Base-by-base conservation (phyloP, 2,329 filamentous ascomycete genomes). In the Pyrenophora tritici-repentis region DNA sequence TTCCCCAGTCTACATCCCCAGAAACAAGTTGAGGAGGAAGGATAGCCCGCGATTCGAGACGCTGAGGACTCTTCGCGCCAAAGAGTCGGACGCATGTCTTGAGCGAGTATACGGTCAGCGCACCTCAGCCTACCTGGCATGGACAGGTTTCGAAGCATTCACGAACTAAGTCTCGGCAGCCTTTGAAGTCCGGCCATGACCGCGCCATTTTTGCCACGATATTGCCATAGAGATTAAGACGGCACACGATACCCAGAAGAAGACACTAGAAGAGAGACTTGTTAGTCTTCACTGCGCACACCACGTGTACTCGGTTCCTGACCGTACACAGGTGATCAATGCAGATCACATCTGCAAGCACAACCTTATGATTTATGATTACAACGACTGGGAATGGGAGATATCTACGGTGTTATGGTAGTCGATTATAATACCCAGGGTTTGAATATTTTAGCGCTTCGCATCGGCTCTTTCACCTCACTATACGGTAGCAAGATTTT, bases 71-170 rank as follows among this genome's bases (percentile, higher is more conserved):
- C 42, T 75, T 16, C 49, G 72, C 45, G 67, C 61, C 6, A 72
- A 68, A 46, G 67, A 71, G 29, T 70, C 66, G 3, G 72, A 73
- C 12, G 65, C 65, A 8, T 70, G 67, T 46, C 48, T 74, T 51
- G 66, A 70, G 53, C 55, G 44, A 18, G 50, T 63, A 4, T 73
- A 67, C 44, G 66, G 73, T 42, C 58, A 65, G 29, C 65, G 63
- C 53, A 61, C 67, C 14, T 61, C 56, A 9, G 62, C 60, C 22
- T 72, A 73, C 42, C 42, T 73, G 37, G 60, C 61, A 18, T 68
- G 68, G 16, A 55, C 52, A 7, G 46, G 71, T 13, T 68, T 65
- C 20, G 18, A 17, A 33, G 37, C 36, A 14, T 37, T 47, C 14
- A 44, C 40, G 35, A 39, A 39, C 9, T 44, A 47, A 47, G 6